Base-by-base conservation (phyloP, 352 stramenopile genomes). In the Phytopythium aichiense region DNA sequence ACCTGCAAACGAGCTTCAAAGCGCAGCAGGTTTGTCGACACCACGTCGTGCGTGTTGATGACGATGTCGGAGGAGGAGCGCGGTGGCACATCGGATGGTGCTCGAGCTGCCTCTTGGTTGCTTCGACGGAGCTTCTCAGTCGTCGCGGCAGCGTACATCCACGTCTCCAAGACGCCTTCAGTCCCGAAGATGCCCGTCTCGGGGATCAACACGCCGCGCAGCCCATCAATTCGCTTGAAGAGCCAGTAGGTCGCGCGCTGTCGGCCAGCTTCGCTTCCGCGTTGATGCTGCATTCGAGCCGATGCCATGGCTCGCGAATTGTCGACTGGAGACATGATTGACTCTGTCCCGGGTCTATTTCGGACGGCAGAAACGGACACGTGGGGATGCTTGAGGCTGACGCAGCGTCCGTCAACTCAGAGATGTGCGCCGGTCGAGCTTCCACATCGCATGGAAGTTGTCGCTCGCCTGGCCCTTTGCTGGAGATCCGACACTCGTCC, bases 1-100 rank as follows among this genome's bases (percentile, higher is more conserved):
- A 78, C 71, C 63, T 83, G 72, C 8, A 84, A 48, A 13, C 58
- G 70, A 6, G 68, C 63, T 31, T 84, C 75, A 2, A 84, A 60
- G 9, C 66, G 71, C 31, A 84, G 45, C 12, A 84, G 45, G 23
- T 65, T 79, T 5, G 72, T 72, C 56, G 81, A 51, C 9, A 77
- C 49, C 4, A 76, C 57, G 2, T 69, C 65, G 45, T 56, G 57
- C 2, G 30, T 50, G 51, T 12, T 22, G 25, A 62, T 42, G 45
- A 31, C 20, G 18, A 46, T 23, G 22, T 31, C 23, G 12, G 25
- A 13, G 15, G 23, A 33, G n/a, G 6, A 54, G 48, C 23, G 48
- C 48, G 23, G 48, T 3, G 49, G 25, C 25, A 53, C 23, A 38
- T 20, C 16, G 25, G 30, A 15, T 11, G 25, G 25, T 22, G 22